Percentiles rank a stretch among this genome's conserved stretches.
phyloP scores from a whole-genome alignment of 495 filamentous ascomycete genomes.

The Acidomyces sp. region DNA sequence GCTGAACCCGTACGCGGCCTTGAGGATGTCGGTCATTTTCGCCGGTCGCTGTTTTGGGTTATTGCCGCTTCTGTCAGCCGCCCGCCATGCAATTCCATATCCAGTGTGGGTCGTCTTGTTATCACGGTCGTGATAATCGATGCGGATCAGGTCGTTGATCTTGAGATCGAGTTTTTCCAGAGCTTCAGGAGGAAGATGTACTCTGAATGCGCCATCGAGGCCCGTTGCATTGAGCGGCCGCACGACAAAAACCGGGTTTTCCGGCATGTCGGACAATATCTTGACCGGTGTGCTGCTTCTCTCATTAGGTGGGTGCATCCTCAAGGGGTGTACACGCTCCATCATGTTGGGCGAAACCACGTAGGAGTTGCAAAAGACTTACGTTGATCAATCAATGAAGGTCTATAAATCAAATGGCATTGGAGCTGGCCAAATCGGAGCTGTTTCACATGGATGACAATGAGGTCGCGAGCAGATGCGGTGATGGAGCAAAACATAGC shows the following conservation, averaged over 20 bases:
- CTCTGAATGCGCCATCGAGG: slow-evolving; percentile 47
- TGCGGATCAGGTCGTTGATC: slow-evolving; percentile 43
- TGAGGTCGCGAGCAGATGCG: too few species aligned
- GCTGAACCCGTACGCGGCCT: slow-evolving; percentile 50
- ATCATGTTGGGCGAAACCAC: too few species aligned
- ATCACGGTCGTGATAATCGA: too few species aligned
- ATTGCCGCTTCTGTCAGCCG: slow-evolving; percentile 41
- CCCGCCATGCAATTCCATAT: slow-evolving; percentile 50
- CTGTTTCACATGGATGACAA: too few species aligned
- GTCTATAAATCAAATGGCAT: background rate
- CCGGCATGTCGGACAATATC: slow-evolving; percentile 6
- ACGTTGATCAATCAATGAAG: background rate
- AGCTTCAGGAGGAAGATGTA: slow-evolving; percentile 54
- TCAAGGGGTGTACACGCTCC: background rate
- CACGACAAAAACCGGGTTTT: slow-evolving; percentile 32
- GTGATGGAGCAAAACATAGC: too few species aligned
- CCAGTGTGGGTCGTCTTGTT: background rate
- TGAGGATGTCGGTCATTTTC: slow-evolving; percentile 52
- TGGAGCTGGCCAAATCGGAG: too few species aligned
- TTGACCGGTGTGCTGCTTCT: background rate
- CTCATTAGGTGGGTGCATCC: background rate
- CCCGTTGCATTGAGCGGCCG: slow-evolving; percentile 41
- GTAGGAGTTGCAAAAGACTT: background rate
- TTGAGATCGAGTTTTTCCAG: slow-evolving; percentile 47
- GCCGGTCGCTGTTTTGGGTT: slow-evolving; percentile 42